These are phyloP conservation scores for Lodderomyces jiufengensis DNA, from an alignment of 1,139 yeast species.

Conservation along the genomic window DNA sequence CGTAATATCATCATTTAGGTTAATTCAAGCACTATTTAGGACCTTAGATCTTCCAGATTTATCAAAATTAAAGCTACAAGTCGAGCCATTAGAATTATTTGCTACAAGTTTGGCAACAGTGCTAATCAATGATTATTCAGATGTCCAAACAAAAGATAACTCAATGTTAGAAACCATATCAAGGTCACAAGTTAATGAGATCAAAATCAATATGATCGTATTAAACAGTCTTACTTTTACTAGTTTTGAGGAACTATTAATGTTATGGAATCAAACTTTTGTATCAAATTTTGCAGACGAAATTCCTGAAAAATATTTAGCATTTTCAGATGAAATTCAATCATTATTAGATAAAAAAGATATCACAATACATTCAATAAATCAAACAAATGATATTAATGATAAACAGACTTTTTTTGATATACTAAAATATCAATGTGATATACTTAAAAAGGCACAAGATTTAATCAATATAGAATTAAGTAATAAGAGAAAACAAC, in stretches of 20 bases:
- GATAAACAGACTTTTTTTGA: conserved; percentile 33
- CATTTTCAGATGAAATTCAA: conserved; percentile 44
- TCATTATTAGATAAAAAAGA: conserved; percentile 39
- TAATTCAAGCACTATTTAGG: conserved; percentile 32
- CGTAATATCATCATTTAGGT: conserved; percentile 26
- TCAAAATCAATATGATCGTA: conserved; percentile 21
- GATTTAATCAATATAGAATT: conserved; percentile 23
- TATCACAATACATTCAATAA: conserved; percentile 15
- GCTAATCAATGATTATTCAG: too few species aligned
- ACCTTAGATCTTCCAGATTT: conserved; percentile 9
- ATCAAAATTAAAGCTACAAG: conserved; percentile 3
- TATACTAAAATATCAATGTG: conserved; percentile 35
- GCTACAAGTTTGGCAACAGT: too few species aligned
- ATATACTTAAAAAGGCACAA: conserved; percentile 37
- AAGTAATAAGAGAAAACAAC: conserved; percentile 16
- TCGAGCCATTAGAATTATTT: background rate
- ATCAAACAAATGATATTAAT: conserved; percentile 10
- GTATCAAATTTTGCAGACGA: conserved; percentile 16
- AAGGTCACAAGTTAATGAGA: conserved; percentile 23
- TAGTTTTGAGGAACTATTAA: conserved; percentile 18
- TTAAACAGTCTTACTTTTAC: conserved; percentile 20
- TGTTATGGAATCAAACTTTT: conserved; percentile 21
- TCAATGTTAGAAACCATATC: conserved; percentile 27
- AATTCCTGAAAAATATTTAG: conserved; percentile 34
- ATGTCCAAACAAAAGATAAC: conserved; percentile 8